Evolutionary conservation across 768 basidiomycete species (phyloP), one percentile per base, ranked within the genome.

Genomic region (Strobilomyces dryophilus): DNA sequence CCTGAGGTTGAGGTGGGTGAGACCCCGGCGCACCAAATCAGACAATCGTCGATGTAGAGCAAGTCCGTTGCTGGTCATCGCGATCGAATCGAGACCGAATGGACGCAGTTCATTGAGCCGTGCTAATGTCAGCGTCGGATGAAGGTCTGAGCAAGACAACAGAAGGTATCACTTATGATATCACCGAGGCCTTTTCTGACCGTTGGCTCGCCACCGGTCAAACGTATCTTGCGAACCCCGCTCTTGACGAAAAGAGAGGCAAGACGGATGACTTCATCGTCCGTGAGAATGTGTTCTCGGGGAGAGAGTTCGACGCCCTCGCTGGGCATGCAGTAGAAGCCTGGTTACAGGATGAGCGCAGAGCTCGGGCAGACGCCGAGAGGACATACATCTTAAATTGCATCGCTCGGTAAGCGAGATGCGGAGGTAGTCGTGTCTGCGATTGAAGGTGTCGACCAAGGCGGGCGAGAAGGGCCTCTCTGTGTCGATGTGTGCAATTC

Each of bases 271-370:
- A 94, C 71, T 65, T 95, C 91, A 47, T 83, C 79, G 56, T 92
- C 84, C 1, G 87, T 83, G 36, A 95, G 76, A 52, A 92, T 77
- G 53, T 87, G 77, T 10, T 75, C 74, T 32, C 73, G 72, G 3
- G 90, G 92, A 12, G 88, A 85, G 26, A 93, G 76, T 48, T 86
- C 79, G 5, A 93, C 73, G 31, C 91, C 90, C 63, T 87, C 83
- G 48, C 77, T 80, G 3, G 91, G 92, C 92, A 94, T 95, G 63
- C 91, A 94, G 66, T 95, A 95, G 61, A 92, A 92, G 60, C 91
- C 89, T 94, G 56, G 21, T 40, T 43, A 45, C 1, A 4, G 29
- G 10, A 35, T 40, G 45, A 55, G 42, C 41, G 18, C 43, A n/a
- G 18, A 6, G 40, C 34, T 26, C 40, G 35, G 42, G 14, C 10